Conservation (phyloP, 441 rosid species). For the Sinapis alba region DNA sequence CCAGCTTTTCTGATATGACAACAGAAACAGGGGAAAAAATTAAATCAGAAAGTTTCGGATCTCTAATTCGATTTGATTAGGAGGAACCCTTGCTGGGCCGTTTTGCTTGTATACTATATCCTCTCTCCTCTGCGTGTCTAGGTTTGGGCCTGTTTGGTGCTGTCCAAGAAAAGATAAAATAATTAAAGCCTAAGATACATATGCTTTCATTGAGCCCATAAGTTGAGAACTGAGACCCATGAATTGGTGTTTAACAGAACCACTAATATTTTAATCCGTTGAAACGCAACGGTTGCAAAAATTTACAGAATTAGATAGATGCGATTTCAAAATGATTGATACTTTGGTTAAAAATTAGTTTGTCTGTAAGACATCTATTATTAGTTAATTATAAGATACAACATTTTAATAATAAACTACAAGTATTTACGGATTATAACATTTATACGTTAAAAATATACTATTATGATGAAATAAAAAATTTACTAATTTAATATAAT, state of each 20-base stretch:
- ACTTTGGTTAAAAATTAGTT: too few species aligned
- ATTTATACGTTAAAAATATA: too few species aligned
- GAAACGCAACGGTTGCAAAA: too few species aligned
- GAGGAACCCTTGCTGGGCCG: conserved; percentile 10
- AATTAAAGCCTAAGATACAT: background rate
- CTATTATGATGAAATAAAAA: too few species aligned
- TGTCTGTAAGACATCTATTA: too few species aligned
- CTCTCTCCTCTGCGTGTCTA: background rate
- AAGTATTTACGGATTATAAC: too few species aligned
- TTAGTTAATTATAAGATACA: too few species aligned
- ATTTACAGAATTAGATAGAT: too few species aligned
- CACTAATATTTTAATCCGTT: background rate
- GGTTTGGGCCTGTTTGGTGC: background rate
- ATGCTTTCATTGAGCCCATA: background rate
- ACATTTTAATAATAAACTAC: too few species aligned
- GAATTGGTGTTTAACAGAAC: background rate
- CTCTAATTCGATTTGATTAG: conserved; percentile 6
- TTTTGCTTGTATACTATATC: conserved; percentile 4
- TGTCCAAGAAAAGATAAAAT: background rate
- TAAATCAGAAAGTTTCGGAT: background rate
- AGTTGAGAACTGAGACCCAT: background rate
- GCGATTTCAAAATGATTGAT: too few species aligned
- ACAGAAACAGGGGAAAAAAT: background rate
- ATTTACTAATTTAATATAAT: too few species aligned
- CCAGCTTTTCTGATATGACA: background rate